Evolutionary conservation across 257 asterid species (phyloP), one percentile per base, ranked within the genome.

Genomic region (Parsonsia alboflavescens): DNA sequence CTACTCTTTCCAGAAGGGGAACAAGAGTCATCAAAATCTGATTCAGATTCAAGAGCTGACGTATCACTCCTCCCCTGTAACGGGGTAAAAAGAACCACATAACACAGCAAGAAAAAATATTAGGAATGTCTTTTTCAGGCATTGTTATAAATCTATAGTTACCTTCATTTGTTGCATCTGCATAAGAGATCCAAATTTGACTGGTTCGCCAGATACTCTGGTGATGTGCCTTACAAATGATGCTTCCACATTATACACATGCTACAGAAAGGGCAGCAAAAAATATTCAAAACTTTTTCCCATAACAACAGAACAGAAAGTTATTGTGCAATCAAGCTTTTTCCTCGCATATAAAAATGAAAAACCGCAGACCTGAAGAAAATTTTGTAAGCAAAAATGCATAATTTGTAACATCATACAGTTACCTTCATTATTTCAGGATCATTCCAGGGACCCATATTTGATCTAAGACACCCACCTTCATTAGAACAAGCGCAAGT

Each of bases 361-460:
- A 64, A 64, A 71, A 71, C 42, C 19, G 13, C 50, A 21, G 41
- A 72, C 28, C 26, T 24, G 45, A 52, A 21, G 53, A 2, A 33
- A 4, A 15, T 4, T 33, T 33, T 5, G 39, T 44, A 36, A 13
- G 53, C 8, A 66, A 36, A 63, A 68, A 8, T 49, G 2, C 28
- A 30, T 61, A 26, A 19, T 3, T 53, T 30, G 10, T 13, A 10
- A 52, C 39, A 54, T 2, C 28, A 22, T 42, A 69, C 57, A 62
- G 62, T 45, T 81, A 91, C 98, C 97, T 93, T 91, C 90, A 89
- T 86, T 83, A 91, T 88, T 69, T 89, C 97, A 70, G 90, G 97
- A 88, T 93, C 94, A 82, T 78, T 90, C 98, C 98, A 93, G 41
- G 98, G 98, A 71, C 98, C 98, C 85, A 86, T 88, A 81, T 84